Conservation (phyloP, 768 basidiomycete genomes). For the Xerocomellus dryophilus region DNA sequence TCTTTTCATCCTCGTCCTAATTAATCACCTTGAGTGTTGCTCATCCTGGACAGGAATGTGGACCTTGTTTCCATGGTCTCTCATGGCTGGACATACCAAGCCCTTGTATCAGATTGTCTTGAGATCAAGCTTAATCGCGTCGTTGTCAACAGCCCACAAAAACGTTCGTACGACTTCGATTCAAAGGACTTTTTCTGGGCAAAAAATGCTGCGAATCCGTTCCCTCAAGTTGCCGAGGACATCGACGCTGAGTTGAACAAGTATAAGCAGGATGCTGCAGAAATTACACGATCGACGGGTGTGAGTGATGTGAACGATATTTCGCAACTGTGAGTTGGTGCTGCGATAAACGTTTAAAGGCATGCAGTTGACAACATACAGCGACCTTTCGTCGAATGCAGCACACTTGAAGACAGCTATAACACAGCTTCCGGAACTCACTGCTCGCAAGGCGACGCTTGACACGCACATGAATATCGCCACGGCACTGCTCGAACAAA, state of each 20-base stretch:
- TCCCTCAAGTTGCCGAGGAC: slow-evolving; percentile 98
- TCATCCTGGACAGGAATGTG: slow-evolving; percentile 91
- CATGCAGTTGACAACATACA: slow-evolving; percentile 7
- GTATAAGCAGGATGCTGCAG: slow-evolving; percentile 94
- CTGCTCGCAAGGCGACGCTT: slow-evolving; percentile 92
- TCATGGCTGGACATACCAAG: slow-evolving; percentile 99
- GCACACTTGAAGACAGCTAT: slow-evolving; percentile 95
- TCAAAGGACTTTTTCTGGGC: slow-evolving; percentile 99
- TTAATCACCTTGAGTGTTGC: slow-evolving; percentile 59
- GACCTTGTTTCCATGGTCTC: slow-evolving; percentile 91
- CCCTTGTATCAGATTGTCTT: slow-evolving; percentile 94
- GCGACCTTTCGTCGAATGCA: slow-evolving; percentile 91
- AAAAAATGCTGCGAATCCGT: slow-evolving; percentile 92
- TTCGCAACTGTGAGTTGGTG: slow-evolving; percentile 72
- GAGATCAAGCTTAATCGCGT: slow-evolving; percentile 97
- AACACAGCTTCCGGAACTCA: slow-evolving; percentile 93
- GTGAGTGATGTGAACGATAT: slow-evolving; percentile 96
- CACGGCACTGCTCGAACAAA: slow-evolving; percentile 89
- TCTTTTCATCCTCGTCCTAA: slow-evolving; percentile 5
- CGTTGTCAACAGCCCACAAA: slow-evolving; percentile 73
- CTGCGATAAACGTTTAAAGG: not conserved
- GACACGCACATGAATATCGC: slow-evolving; percentile 99
- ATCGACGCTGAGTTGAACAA: slow-evolving; percentile 89
- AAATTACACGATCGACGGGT: slow-evolving; percentile 93
- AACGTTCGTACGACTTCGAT: slow-evolving; percentile 88